Conservation (phyloP, 139 green algal species). For the Marvania coccoides region DNA sequence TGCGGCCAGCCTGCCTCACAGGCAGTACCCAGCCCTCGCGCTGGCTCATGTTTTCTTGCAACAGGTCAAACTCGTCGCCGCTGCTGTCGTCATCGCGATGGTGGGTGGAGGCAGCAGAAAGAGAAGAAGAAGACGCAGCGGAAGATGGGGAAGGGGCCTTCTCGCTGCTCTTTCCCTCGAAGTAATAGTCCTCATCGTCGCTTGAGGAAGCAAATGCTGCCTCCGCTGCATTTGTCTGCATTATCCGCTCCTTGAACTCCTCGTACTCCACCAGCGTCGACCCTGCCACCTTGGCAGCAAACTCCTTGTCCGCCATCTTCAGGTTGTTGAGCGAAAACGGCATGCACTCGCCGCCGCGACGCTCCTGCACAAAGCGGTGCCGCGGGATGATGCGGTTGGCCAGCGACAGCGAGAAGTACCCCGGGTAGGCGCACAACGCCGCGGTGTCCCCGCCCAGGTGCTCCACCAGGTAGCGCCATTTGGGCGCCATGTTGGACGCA, state of each 20-base stretch:
- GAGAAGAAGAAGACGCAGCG: too few relatives aligned
- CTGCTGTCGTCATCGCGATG: too few relatives aligned
- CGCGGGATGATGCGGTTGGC: slow-evolving; percentile 39
- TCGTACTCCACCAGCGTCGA: slow-evolving; percentile 30
- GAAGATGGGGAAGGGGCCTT: too few relatives aligned
- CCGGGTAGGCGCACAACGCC: slow-evolving; percentile 49
- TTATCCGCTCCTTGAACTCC: slow-evolving; percentile 14
- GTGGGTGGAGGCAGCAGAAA: too few relatives aligned
- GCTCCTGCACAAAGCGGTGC: slow-evolving; percentile 36
- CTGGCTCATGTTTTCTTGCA: too few relatives aligned
- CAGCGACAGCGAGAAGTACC: slow-evolving; percentile 64
- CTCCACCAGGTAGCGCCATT: slow-evolving; percentile 58
- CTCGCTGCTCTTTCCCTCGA: neutral
- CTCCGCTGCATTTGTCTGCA: neutral
- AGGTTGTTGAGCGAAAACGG: slow-evolving; percentile 39
- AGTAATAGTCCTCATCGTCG: neutral
- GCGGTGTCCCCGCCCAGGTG: slow-evolving; percentile 43
- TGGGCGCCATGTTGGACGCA: slow-evolving; percentile 46
- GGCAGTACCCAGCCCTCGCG: too few relatives aligned
- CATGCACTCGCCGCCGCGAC: neutral
- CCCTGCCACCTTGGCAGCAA: slow-evolving; percentile 18
- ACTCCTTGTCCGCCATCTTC: slow-evolving; percentile 35
- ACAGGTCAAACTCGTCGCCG: too few relatives aligned
- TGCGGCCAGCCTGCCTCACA: too few relatives aligned
- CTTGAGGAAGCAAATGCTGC: neutral